These are phyloP conservation scores for Blastocystis sp. DNA, from an alignment of 352 stramenopile species.

Conservation along the genomic window DNA sequence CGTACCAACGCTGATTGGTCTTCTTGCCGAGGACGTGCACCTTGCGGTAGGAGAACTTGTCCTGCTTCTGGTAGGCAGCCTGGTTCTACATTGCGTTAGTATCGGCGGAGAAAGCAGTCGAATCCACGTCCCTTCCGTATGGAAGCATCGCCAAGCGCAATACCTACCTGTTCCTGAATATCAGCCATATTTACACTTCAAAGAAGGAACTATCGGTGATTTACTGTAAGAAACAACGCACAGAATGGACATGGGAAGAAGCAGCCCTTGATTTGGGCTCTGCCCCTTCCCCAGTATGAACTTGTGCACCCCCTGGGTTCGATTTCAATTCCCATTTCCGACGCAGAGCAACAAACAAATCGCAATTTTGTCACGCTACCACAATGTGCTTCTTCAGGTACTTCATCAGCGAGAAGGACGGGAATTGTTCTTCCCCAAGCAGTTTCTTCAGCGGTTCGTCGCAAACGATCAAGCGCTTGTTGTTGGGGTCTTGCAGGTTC, in stretches of 20 bases:
- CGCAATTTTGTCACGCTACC: no score
- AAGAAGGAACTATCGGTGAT: constrained; percentile 46
- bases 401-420: constrained; percentile 2
- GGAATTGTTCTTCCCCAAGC: background rate
- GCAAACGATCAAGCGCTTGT: constrained; percentile 13
- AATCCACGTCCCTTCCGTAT: no score
- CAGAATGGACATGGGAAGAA: no score
- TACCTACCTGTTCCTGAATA: constrained; percentile 67
- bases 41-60: no score
- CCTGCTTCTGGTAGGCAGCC: constrained; percentile 14
- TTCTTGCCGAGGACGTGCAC: no score
- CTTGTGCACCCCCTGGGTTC: no score
- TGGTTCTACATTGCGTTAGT: constrained; percentile 32
- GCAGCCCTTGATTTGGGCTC: no score
- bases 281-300: no score
- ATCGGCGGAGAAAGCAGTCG: no score
- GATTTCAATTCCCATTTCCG: no score
- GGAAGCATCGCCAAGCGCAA: background rate
- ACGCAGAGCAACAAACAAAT: no score
- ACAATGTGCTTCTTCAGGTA: constrained; percentile 27
- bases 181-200: constrained; percentile 50
- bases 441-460: background rate
- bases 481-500: constrained; percentile 15
- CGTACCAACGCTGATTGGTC: no score
- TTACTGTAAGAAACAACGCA: background rate